Evolutionary conservation across 441 rosid genomes (phyloP).

Genomic region (Pelargonium cotyledonis): DNA sequence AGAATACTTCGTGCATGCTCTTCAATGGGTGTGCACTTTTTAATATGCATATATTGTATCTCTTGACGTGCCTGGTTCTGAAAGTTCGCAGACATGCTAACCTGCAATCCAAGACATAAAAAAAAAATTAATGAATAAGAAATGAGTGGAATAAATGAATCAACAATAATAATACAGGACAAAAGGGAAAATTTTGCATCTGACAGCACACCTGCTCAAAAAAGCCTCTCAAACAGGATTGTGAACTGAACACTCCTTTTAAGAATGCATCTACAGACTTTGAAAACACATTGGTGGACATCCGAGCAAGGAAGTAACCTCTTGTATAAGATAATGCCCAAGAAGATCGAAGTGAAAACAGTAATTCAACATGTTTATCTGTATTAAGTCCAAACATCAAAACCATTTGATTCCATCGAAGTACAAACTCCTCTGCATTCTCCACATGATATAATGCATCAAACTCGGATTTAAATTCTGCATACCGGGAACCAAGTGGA

Average conservation of each 20-base stretch:
- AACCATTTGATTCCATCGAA: slow-evolving; percentile 68
- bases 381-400: slow-evolving; percentile 61
- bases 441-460: slow-evolving; percentile 52
- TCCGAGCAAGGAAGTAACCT: slow-evolving; percentile 67
- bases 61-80: slow-evolving; percentile 33
- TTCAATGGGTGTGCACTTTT: slow-evolving; percentile 80
- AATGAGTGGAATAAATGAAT: background rate
- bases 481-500: slow-evolving; percentile 59
- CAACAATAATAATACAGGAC: background rate
- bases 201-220: slow-evolving; percentile 65
- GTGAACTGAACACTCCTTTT: slow-evolving; percentile 49
- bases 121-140: background rate
- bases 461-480: slow-evolving; percentile 69
- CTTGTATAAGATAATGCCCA: slow-evolving; percentile 60
- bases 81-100: slow-evolving; percentile 44
- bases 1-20: slow-evolving; percentile 67
- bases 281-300: slow-evolving; percentile 50
- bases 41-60: slow-evolving; percentile 43
- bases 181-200: background rate
- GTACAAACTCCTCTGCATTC: slow-evolving; percentile 62
- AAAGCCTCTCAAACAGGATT: slow-evolving; percentile 58
- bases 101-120: slow-evolving; percentile 31
- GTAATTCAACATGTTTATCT: slow-evolving; percentile 71
- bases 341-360: slow-evolving; percentile 49
- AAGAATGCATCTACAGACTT: slow-evolving; percentile 54